A percentile compares a stretch with the other conserved stretches of the same genome.
Conservation (phyloP, 1,139 yeast genomes). For the Yamadazyma dushanensis region DNA sequence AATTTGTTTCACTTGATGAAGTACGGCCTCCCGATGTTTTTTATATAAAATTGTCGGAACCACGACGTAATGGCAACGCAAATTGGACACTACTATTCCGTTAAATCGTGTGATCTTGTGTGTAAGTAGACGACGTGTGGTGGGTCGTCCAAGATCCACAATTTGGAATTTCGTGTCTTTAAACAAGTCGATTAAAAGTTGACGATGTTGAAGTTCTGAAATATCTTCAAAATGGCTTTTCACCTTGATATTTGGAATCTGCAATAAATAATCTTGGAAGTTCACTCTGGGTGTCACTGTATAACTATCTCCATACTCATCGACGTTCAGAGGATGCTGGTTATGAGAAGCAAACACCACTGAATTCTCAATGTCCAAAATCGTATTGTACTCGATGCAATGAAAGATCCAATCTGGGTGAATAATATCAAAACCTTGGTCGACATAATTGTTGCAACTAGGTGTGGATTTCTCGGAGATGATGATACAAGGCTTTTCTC, state of each 20-base stretch:
- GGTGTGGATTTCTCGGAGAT: slow-evolving; percentile 54
- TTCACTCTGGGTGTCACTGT: slow-evolving; percentile 15
- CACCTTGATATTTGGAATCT: background rate
- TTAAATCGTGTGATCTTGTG: slow-evolving; percentile 11
- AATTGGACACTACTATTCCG: slow-evolving; percentile 5
- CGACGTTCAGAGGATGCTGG: slow-evolving; percentile 28
- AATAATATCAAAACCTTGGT: slow-evolving; percentile 58
- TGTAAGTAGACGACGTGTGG: slow-evolving; percentile 1
- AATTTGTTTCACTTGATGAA: slow-evolving; percentile 7
- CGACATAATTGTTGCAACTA: slow-evolving; percentile 42
- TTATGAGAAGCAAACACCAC: slow-evolving; percentile 42
- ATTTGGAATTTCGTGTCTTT: slow-evolving; percentile 9
- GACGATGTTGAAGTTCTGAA: slow-evolving; percentile 3
- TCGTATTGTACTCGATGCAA: slow-evolving; percentile 44
- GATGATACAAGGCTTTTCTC: slow-evolving; percentile 26
- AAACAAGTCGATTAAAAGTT: slow-evolving; percentile 9
- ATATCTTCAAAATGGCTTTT: background rate
- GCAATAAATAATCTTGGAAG: slow-evolving; percentile 8
- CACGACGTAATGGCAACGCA: slow-evolving; percentile 12
- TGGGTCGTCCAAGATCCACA: slow-evolving; percentile 6
- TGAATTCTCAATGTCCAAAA: slow-evolving; percentile 60
- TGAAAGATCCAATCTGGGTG: slow-evolving; percentile 74
- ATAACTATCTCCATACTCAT: slow-evolving; percentile 58
- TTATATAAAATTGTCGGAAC: slow-evolving; percentile 9
- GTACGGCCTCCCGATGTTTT: slow-evolving; percentile 4